Percentiles rank a stretch among this genome's conserved stretches.
phyloP scores from a whole-genome alignment of 129 eudicot genomes.

The Lonicera japonica region DNA sequence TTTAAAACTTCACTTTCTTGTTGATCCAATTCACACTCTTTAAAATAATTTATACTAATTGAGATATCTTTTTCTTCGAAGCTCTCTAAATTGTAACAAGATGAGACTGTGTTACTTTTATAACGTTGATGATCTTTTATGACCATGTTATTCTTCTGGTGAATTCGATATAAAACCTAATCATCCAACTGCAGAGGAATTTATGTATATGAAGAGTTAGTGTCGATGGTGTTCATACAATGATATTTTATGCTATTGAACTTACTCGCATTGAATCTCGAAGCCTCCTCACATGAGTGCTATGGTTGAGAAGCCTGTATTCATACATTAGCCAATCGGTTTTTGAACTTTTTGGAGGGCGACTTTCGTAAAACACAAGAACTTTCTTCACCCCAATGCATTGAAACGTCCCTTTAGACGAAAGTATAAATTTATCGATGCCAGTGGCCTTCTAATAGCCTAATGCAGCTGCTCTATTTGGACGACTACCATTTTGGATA shows the following conservation, averaged over 20 bases:
- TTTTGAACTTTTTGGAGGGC: conserved; percentile 20
- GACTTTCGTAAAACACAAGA: conserved; percentile 19
- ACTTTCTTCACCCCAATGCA: conserved; percentile 26
- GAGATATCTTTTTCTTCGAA: conserved; percentile 7
- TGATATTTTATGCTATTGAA: too few relatives aligned
- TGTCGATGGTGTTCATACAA: not conserved
- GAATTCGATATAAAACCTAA: conserved; percentile 26
- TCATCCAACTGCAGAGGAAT: conserved; percentile 21
- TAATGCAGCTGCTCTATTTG: conserved; percentile 17
- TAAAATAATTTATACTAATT: conserved; percentile 4
- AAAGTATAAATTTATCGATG: conserved; percentile 16
- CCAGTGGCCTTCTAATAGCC: conserved; percentile 33
- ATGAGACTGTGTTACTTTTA: not conserved
- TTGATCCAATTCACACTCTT: not conserved
- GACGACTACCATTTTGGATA: conserved; percentile 26
- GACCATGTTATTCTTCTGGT: conserved; percentile 5
- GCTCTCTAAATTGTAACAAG: not conserved
- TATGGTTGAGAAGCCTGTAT: conserved; percentile 15
- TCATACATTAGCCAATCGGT: conserved; percentile 30
- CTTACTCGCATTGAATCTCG: conserved; percentile 25
- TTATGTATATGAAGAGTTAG: not conserved
- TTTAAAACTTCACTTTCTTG: conserved; percentile 1
- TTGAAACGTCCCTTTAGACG: conserved; percentile 12
- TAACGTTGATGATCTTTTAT: not conserved
- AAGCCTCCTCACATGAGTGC: conserved; percentile 2